Evolutionary conservation across 768 basidiomycete genomes (phyloP).

Genomic region (Mycena indigotica): DNA sequence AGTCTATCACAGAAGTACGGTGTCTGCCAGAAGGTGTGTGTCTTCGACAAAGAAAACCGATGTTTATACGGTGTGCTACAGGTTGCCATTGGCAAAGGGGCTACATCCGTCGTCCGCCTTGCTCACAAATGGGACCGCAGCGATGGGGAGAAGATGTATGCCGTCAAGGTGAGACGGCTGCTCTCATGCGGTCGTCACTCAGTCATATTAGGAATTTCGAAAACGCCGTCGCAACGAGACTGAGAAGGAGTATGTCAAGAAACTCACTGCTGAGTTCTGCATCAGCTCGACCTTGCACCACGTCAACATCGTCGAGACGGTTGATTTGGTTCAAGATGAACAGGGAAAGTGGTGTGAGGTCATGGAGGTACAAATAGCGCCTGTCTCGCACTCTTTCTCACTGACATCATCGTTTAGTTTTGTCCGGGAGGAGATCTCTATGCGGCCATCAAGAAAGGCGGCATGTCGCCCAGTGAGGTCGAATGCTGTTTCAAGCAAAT

Average conservation of each 20-base stretch:
- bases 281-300: conserved; percentile 96
- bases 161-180: conserved; percentile 78
- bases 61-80: background rate
- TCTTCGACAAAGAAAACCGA: background rate
- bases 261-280: conserved; percentile 98
- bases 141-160: conserved; percentile 91
- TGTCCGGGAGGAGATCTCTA: conserved; percentile 98
- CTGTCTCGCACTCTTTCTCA: background rate
- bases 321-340: conserved; percentile 99
- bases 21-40: conserved; percentile 82
- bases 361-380: conserved; percentile 62
- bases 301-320: conserved; percentile 95
- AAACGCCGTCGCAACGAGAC: conserved; percentile 97
- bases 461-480: conserved; percentile 45
- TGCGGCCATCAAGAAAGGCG: conserved; percentile 97
- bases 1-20: conserved; percentile 88
- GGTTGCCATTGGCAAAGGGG: conserved; percentile 91
- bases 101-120: conserved; percentile 94
- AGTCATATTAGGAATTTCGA: conserved; percentile 79
- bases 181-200: conserved; percentile 1
- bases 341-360: conserved; percentile 97
- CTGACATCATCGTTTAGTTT: conserved; percentile 42
- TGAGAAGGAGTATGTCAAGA: conserved; percentile 99
- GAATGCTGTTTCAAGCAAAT: conserved; percentile 99
- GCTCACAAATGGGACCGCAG: conserved; percentile 98